A percentile compares a stretch with the other conserved stretches of the same genome.
These are phyloP conservation scores for Echinosophora koreensis DNA, from an alignment of 306 rosid species.

Conservation along the genomic window DNA sequence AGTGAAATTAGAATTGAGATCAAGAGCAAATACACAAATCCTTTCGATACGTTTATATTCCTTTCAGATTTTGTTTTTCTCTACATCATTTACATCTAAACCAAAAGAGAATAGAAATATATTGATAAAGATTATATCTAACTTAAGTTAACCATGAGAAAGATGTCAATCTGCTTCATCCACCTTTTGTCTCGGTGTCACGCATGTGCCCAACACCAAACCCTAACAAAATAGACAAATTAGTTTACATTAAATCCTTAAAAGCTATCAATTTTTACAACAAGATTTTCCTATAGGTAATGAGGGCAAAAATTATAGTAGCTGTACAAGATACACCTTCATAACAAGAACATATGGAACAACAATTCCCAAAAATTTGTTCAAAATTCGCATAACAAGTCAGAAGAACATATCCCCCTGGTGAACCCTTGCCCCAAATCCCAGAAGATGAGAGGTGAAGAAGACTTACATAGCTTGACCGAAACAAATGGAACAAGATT, in stretches of 20 bases:
- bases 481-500: no score
- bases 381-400: no score
- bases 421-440: no score
- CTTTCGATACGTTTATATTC: no score
- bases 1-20: no score
- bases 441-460: no score
- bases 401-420: no score
- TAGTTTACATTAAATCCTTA: conserved; percentile 21
- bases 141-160: conserved; percentile 46
- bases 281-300: conserved; percentile 12
- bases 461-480: no score
- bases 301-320: conserved; percentile 43
- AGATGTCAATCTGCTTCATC: conserved; percentile 38
- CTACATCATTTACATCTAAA: no score
- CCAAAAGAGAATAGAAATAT: conserved; percentile 37
- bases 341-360: conserved; percentile 89
- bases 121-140: conserved; percentile 25
- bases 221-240: conserved; percentile 56
- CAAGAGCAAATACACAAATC: no score
- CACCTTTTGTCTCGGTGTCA: conserved; percentile 96
- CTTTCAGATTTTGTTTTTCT: no score
- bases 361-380: no score
- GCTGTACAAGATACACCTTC: conserved; percentile 67
- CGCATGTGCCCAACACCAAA: conserved; percentile 99
- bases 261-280: conserved; percentile 38